Evolutionary conservation across 768 basidiomycete genomes (phyloP).

Genomic region (Erythrobasidium yunnanense): DNA sequence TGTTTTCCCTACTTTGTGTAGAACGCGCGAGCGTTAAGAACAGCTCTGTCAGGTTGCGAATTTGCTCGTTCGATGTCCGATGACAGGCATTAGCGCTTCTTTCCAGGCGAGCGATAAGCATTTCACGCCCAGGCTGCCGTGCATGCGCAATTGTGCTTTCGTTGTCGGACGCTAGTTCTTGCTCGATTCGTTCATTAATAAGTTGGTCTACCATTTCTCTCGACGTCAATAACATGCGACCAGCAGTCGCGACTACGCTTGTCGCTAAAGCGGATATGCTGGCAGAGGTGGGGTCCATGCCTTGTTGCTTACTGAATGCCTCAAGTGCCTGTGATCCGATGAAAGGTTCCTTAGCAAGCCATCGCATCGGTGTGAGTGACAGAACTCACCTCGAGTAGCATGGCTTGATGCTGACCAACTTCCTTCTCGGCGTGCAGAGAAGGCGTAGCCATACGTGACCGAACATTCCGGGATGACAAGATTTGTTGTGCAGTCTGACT

Average conservation of each 20-base stretch:
- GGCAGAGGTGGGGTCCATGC: not conserved
- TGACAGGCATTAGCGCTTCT: not conserved
- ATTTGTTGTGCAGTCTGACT: not conserved
- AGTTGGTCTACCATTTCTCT: not conserved
- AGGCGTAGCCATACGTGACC: not conserved
- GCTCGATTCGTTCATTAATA: not conserved
- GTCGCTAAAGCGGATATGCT: not conserved
- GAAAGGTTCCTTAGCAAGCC: not conserved
- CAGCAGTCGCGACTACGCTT: not conserved
- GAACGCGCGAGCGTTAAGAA: too few relatives aligned
- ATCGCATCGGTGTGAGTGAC: not conserved
- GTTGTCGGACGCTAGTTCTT: not conserved
- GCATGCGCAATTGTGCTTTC: not conserved
- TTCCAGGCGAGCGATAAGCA: not conserved
- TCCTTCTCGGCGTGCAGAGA: not conserved
- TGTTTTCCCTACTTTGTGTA: too few relatives aligned
- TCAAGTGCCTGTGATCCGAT: not conserved
- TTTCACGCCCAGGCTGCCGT: not conserved
- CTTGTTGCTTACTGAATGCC: not conserved
- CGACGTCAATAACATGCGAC: not conserved
- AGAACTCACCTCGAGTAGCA: not conserved
- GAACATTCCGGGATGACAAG: not conserved
- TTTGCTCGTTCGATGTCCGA: not conserved
- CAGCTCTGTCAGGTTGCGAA: conserved; percentile 11
- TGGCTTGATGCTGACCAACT: not conserved